A percentile compares a stretch with the other conserved stretches of the same genome.
These are phyloP conservation scores for Agroathelia rolfsii DNA, from an alignment of 1,284 basidiomycete species.

Conservation along the genomic window DNA sequence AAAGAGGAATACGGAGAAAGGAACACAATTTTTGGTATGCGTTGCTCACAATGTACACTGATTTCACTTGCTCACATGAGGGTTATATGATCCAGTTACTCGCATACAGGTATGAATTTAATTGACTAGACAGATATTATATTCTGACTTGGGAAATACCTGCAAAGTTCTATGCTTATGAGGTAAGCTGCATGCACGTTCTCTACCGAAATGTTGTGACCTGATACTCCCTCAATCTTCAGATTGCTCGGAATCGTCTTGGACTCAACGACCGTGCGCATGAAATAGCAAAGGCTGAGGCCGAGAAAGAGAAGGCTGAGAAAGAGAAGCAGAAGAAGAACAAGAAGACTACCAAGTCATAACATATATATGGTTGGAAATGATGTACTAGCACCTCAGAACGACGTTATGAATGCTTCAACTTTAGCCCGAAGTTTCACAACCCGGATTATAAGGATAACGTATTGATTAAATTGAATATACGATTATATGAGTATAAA, in stretches of 20 bases:
- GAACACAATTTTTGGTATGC: slow-evolving; percentile 90
- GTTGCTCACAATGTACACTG: neutral
- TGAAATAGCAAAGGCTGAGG: slow-evolving; percentile 67
- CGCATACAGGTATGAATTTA: slow-evolving; percentile 54
- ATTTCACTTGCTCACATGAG: slow-evolving; percentile 4
- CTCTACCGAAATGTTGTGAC: slow-evolving; percentile 1
- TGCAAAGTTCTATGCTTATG: slow-evolving; percentile 79
- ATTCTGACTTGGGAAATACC: too few species aligned
- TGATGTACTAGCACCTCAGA: neutral
- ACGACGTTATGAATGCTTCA: too few species aligned
- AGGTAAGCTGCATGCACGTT: slow-evolving; percentile 35
- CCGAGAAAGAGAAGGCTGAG: slow-evolving; percentile 46
- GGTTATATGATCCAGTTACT: slow-evolving; percentile 37
- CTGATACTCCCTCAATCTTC: slow-evolving; percentile 5
- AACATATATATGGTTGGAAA: slow-evolving; percentile 2
- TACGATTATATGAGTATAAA: too few species aligned
- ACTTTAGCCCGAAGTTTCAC: too few species aligned
- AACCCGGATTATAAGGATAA: too few species aligned
- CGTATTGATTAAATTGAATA: too few species aligned
- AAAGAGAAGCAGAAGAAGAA: slow-evolving; percentile 38
- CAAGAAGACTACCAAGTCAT: slow-evolving; percentile 25
- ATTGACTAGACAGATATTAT: neutral
- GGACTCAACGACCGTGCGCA: slow-evolving; percentile 91
- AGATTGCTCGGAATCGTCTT: slow-evolving; percentile 88
- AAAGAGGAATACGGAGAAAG: slow-evolving; percentile 81